phyloP scores from a whole-genome alignment of 352 stramenopile genomes.

The Plasmopara halstedii region DNA sequence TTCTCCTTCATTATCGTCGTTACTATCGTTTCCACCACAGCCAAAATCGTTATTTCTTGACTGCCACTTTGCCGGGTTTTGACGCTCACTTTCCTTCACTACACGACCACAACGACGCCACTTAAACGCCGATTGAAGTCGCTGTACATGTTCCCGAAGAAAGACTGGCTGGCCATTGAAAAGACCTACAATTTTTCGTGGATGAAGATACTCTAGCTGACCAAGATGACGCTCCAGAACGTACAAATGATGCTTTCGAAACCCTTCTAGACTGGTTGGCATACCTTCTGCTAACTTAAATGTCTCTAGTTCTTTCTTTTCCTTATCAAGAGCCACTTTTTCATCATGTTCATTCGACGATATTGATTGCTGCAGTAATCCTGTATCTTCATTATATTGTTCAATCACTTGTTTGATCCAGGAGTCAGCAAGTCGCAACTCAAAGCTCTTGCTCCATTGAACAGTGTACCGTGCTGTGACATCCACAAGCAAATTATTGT shows the following conservation, averaged over 20 bases:
- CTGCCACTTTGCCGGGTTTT: conserved; percentile 52
- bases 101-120: conserved; percentile 64
- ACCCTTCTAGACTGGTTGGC: conserved; percentile 67
- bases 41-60: conserved; percentile 7
- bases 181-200: conserved; percentile 54
- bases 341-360: conserved; percentile 4
- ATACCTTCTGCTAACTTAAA: conserved; percentile 55
- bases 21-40: conserved; percentile 10
- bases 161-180: conserved; percentile 79
- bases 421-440: conserved; percentile 40
- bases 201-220: conserved; percentile 55
- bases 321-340: conserved; percentile 16
- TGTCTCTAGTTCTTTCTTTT: conserved; percentile 25
- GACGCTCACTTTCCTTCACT: conserved; percentile 40
- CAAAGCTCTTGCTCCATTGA: conserved; percentile 56
- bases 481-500: conserved; percentile 42
- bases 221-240: conserved; percentile 68
- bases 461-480: conserved; percentile 54
- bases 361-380: background rate
- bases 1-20: conserved; percentile 3
- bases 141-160: conserved; percentile 49
- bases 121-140: conserved; percentile 46
- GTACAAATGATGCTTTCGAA: conserved; percentile 74
- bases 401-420: conserved; percentile 41
- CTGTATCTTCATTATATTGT: conserved; percentile 28